Evolutionary conservation across 129 eudicot species (phyloP), one percentile per base, ranked within the genome.

Genomic region (Pseudognaphalium luteoalbum): DNA sequence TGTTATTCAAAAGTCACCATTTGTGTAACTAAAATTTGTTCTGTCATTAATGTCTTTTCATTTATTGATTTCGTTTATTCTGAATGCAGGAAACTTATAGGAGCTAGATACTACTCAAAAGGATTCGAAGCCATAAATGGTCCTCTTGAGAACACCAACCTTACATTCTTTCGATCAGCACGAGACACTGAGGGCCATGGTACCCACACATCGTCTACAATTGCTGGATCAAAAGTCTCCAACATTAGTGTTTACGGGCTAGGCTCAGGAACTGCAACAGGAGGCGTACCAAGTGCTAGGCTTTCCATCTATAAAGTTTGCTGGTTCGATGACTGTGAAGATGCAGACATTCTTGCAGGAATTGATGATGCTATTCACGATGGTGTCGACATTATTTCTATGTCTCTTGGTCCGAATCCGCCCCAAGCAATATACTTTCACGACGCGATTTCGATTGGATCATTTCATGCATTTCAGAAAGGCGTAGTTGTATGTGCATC

Each of bases 231-330:
- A 5, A 67, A 71, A 35, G 96, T 90, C 11, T 63, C 70, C 7
- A 80, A 85, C 14, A 80, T 47, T 33, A 81, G 85, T 71, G 57
- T 85, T 59, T 52, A 69, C 6, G 92, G 96, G 52, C 75, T 87
- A 51, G 92, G 67, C 10, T 77, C 76, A 33, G 96, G 96, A 32
- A 90, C 85, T 0, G 88, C 89, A 21, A 87, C 83, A 41, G 96
- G 96, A 70, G 92, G 90, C 1, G 87, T 90, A 62, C 86, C 92
- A 76, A 80, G 84, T 59, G 96, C 92, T 65, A 67, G 96, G 68
- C 84, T 90, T 30, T 79, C 92, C 75, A 87, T 85, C 73, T 87
- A 90, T 82, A 90, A 90, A 76, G 88, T 85, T 33, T 87, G 96
- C 69, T 90, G 96, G 96, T 85, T 87, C 33, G 56, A 42, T 5